Conservation (phyloP, 306 rosid genomes). For the Prunus kanzakura region DNA sequence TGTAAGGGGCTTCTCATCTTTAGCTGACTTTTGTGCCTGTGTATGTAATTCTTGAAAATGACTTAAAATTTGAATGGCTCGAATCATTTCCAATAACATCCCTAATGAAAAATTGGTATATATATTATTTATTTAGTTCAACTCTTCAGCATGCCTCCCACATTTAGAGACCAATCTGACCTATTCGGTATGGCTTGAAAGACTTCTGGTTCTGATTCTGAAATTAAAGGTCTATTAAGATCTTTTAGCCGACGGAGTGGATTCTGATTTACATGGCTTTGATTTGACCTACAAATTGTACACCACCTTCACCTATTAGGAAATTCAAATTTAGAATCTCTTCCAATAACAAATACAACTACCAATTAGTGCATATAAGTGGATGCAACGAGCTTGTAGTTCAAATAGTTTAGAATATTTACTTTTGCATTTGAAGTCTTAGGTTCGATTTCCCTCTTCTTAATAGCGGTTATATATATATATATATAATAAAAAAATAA, state of each 20-base stretch:
- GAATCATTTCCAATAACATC: not conserved
- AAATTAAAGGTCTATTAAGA: too few species aligned
- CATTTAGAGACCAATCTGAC: not conserved
- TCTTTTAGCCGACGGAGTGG: not conserved
- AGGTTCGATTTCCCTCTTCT: accelerated
- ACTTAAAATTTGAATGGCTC: not conserved
- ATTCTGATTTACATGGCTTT: too few species aligned
- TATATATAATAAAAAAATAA: too few species aligned
- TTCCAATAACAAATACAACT: too few species aligned
- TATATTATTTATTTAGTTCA: not conserved
- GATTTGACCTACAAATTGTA: too few species aligned
- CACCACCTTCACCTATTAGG: too few species aligned
- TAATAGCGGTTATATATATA: not conserved
- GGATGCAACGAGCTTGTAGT: too few species aligned
- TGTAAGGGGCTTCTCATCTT: not conserved
- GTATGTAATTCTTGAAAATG: not conserved
- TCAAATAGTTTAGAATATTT: too few species aligned
- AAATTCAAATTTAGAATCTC: too few species aligned
- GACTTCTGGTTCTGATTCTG: not conserved
- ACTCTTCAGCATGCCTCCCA: not conserved
- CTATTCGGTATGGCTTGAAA: not conserved
- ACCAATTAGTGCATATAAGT: too few species aligned
- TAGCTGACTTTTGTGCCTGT: not conserved
- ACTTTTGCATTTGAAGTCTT: accelerated
- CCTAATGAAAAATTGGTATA: not conserved